phyloP scores from a whole-genome alignment of 768 basidiomycete genomes.

The Asterophora lycoperdoides region DNA sequence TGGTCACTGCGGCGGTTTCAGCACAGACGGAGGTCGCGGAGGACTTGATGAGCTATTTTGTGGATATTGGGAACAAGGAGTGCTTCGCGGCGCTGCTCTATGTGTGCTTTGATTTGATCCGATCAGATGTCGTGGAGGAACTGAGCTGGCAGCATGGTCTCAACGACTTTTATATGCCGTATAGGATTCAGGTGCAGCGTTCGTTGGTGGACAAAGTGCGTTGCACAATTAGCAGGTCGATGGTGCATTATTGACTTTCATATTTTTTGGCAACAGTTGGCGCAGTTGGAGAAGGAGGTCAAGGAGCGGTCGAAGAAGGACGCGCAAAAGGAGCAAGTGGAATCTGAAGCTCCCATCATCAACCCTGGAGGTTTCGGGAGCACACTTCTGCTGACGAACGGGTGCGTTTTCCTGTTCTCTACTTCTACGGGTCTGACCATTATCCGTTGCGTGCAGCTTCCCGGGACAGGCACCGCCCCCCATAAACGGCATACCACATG shows the following conservation, averaged over 20 bases:
- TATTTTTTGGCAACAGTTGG: slow-evolving; percentile 42
- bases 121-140: slow-evolving; percentile 90
- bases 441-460: slow-evolving; percentile 36
- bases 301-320: slow-evolving; percentile 86
- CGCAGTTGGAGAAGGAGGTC: slow-evolving; percentile 82
- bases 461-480: slow-evolving; percentile 64
- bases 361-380: slow-evolving; percentile 71
- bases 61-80: slow-evolving; percentile 98
- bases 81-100: slow-evolving; percentile 91
- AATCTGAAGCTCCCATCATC: slow-evolving; percentile 83
- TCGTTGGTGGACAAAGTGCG: slow-evolving; percentile 70
- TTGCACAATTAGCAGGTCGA: background rate
- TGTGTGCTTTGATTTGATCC: slow-evolving; percentile 92
- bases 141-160: slow-evolving; percentile 95
- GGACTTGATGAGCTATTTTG: slow-evolving; percentile 93
- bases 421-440: background rate
- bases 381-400: slow-evolving; percentile 68
- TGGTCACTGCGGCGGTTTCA: slow-evolving; percentile 88
- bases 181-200: slow-evolving; percentile 83
- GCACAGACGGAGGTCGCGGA: slow-evolving; percentile 86
- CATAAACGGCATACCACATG: slow-evolving; percentile 69
- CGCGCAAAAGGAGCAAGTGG: slow-evolving; percentile 82
- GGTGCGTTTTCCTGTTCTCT: slow-evolving; percentile 40
- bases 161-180: slow-evolving; percentile 98
- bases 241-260: background rate